Base-by-base conservation (phyloP, 164 flowering plant species). In the Macadamia tetraphylla region DNA sequence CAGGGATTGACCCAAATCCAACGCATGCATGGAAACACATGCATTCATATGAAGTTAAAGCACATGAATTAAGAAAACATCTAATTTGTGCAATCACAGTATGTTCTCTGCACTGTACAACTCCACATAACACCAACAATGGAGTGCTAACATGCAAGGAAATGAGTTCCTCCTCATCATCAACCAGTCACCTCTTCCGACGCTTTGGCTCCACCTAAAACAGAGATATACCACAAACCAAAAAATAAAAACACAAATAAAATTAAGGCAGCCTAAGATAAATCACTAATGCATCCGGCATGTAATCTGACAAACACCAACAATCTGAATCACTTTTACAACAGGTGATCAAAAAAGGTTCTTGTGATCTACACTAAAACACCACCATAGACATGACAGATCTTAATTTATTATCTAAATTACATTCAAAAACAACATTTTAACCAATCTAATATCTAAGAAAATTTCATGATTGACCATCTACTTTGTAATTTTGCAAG, bases 21-120 rank as follows among this genome's bases (percentile, higher is more conserved):
- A 43, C 52, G 23, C 60, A 17, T 31, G 62, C 56, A 71, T 10
- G 55, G 55, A 69, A 60, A 69, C 23, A 48, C 43, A 30, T 5
- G 59, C 62, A 64, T 42, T 67, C 46, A 63, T 67, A 66, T 66
- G 32, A 43, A 73, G 64, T 60, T 35, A 70, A 51, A 56, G 57
- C 63, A 60, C 55, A 53, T 23, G 68, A 74, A 64, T 31, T 51
- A 65, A 68, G 30, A 73, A 66, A 58, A 70, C 72, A 77, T 71
- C 74, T 64, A 59, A 76, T 71, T 78, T 74, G 78, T 70, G 78
- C 81, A 75, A 76, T 79, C 83, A 76, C 79, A 79, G 75, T 73
- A 74, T 75, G 79, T 70, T 76, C 75, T 83, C 86, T 82, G 82
- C 84, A 77, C 84, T 85, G 81, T 85, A 87, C 91, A 85, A 71